phyloP scores from a whole-genome alignment of 2,329 filamentous ascomycete species.

The Sclerotiophoma versabilis region DNA sequence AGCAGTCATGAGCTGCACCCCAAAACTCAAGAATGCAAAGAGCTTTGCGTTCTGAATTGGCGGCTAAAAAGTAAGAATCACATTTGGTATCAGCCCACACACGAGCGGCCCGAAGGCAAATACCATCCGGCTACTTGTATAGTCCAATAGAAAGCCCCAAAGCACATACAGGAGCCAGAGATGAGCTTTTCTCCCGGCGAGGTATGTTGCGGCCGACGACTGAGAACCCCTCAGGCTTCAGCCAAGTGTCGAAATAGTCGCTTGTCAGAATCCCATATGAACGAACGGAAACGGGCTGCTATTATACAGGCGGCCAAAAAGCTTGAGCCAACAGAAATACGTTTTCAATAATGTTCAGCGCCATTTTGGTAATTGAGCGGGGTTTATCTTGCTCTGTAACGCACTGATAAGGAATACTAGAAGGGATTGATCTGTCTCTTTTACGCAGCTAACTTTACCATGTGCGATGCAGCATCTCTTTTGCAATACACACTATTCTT shows the following conservation, averaged over 20 bases:
- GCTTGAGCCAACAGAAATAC: background rate
- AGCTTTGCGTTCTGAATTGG: constrained; percentile 3
- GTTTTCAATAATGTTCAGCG: background rate
- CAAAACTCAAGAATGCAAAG: constrained; percentile 2
- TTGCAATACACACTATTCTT: constrained; percentile 9
- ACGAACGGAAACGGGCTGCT: constrained; percentile 21
- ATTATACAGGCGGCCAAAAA: background rate
- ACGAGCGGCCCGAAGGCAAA: constrained; percentile 7
- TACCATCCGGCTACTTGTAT: background rate
- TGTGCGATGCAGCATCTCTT: background rate
- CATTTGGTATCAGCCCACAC: background rate
- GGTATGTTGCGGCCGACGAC: constrained; percentile 4
- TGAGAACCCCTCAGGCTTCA: constrained; percentile 1
- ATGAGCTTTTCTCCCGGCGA: constrained; percentile 1
- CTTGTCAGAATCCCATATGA: constrained; percentile 23
- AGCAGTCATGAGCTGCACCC: constrained; percentile 9
- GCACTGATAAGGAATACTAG: too few species aligned
- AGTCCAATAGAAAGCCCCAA: constrained; percentile 2
- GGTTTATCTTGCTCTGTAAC: background rate
- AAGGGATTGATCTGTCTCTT: background rate
- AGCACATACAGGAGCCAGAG: constrained; percentile 2
- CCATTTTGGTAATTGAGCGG: background rate
- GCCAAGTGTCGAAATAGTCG: constrained; percentile 4
- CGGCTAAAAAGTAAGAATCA: constrained; percentile 1
- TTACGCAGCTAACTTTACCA: background rate